A percentile compares a stretch with the other conserved stretches of the same genome.
Evolutionary conservation across 495 filamentous ascomycete genomes (phyloP).

Genomic region (Penicillium riverlandense): DNA sequence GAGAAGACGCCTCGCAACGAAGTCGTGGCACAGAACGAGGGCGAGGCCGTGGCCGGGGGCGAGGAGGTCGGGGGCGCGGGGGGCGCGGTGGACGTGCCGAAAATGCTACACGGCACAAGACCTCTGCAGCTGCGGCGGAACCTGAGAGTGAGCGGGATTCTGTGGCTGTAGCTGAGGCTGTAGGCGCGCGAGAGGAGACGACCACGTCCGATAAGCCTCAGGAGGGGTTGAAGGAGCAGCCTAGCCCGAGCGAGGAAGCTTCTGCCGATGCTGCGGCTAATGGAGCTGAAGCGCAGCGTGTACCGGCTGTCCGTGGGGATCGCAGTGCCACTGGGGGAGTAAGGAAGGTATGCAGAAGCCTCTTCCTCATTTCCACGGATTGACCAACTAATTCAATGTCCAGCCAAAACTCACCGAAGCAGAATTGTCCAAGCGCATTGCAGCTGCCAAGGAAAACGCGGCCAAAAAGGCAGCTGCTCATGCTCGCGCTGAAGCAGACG

Average conservation of each 20-base stretch:
- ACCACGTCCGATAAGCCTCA: constrained; percentile 10
- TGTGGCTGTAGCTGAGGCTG: constrained; percentile 11
- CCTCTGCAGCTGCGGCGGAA: constrained; percentile 10
- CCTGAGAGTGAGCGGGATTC: constrained; percentile 8
- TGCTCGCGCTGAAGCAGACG: constrained; percentile 60
- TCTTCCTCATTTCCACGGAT: neutral
- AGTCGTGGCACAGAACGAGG: constrained; percentile 31
- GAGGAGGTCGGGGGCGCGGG: constrained; percentile 27
- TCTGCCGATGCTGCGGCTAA: constrained; percentile 9
- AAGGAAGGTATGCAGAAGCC: constrained; percentile 31
- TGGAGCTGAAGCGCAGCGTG: constrained; percentile 23
- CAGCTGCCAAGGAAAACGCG: constrained; percentile 51
- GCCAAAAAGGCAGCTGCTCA: constrained; percentile 52
- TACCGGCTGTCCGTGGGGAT: constrained; percentile 59
- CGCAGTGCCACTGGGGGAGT: constrained; percentile 61
- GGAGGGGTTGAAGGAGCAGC: constrained; percentile 17
- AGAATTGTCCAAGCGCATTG: constrained; percentile 54
- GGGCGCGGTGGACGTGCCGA: constrained; percentile 25
- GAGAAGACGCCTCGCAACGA: constrained; percentile 21
- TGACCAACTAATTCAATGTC: constrained; percentile 6
- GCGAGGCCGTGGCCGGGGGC: constrained; percentile 26
- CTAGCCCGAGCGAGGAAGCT: constrained; percentile 8
- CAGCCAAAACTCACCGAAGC: constrained; percentile 64
- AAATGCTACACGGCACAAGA: constrained; percentile 12
- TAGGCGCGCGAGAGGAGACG: constrained; percentile 8